Conservation (phyloP, 192 early-diverging fungal species). For the Mortierella antarctica region DNA sequence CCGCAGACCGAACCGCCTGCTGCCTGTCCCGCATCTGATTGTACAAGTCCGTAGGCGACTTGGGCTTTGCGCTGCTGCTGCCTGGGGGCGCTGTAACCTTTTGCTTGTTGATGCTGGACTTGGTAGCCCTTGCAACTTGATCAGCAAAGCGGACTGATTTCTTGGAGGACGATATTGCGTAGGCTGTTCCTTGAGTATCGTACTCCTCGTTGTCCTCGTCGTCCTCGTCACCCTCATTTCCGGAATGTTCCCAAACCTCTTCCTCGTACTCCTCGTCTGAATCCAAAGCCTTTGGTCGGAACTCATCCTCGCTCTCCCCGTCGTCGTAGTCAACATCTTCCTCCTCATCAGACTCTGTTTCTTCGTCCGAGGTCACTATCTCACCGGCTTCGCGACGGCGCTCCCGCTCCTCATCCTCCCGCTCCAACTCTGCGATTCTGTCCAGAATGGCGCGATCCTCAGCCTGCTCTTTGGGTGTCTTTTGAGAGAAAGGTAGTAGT, state of each 20-base stretch:
- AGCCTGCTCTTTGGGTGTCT: constrained; percentile 65
- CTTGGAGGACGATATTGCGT: neutral
- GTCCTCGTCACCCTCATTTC: constrained; percentile 55
- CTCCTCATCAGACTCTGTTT: constrained; percentile 43
- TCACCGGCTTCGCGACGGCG: constrained; percentile 52
- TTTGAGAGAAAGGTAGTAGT: constrained; percentile 48
- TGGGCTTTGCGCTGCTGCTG: constrained; percentile 28
- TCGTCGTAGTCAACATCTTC: constrained; percentile 44
- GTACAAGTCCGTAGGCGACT: constrained; percentile 44
- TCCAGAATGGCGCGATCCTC: constrained; percentile 67
- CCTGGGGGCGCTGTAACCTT: neutral
- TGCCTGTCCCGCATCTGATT: constrained; percentile 37
- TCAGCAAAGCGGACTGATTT: constrained; percentile 50
- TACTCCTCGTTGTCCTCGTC: constrained; percentile 56
- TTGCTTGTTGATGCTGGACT: constrained; percentile 7
- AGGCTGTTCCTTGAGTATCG: neutral
- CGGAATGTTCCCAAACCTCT: constrained; percentile 56
- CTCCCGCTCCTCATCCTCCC: constrained; percentile 72
- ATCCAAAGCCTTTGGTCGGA: constrained; percentile 54
- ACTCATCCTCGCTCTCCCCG: constrained; percentile 47
- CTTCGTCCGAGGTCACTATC: constrained; percentile 54
- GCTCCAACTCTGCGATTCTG: constrained; percentile 71
- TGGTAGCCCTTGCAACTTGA: constrained; percentile 24
- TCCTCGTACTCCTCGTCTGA: constrained; percentile 57
- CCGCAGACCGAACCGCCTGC: constrained; percentile 16